Percentiles rank a stretch among this genome's conserved stretches.
These are phyloP conservation scores for Apiospora saccharicola DNA, from an alignment of 2,329 filamentous ascomycete genomes.

Conservation along the genomic window DNA sequence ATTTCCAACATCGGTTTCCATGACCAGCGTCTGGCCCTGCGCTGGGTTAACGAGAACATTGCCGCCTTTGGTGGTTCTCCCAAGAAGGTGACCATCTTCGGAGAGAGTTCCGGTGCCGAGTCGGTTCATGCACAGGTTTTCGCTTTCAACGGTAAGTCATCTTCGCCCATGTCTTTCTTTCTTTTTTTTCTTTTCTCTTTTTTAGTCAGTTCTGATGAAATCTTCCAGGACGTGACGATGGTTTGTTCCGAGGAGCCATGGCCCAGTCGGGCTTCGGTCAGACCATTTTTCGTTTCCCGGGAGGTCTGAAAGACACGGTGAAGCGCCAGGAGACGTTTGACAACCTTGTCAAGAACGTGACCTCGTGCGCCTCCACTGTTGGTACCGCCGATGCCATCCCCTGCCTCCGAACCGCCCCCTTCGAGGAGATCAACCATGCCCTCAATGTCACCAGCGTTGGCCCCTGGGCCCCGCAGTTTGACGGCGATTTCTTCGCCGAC, in stretches of 20 bases:
- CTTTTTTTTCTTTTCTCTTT: not conserved
- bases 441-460: slow-evolving; percentile 31
- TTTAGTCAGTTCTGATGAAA: not conserved
- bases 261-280: slow-evolving; percentile 53
- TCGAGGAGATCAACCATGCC: slow-evolving; percentile 36
- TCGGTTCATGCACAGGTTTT: slow-evolving; percentile 52
- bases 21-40: slow-evolving; percentile 53
- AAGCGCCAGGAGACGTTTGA: slow-evolving; percentile 40
- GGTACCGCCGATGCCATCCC: slow-evolving; percentile 34
- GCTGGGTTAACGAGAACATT: slow-evolving; percentile 49
- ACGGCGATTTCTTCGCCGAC: slow-evolving; percentile 40
- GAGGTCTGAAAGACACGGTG: slow-evolving; percentile 40
- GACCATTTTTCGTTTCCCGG: slow-evolving; percentile 38
- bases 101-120: slow-evolving; percentile 54
- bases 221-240: slow-evolving; percentile 39
- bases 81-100: slow-evolving; percentile 52
- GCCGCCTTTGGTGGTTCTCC: slow-evolving; percentile 48
- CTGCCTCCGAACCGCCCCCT: slow-evolving; percentile 41
- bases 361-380: slow-evolving; percentile 36
- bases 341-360: slow-evolving; percentile 38
- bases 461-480: slow-evolving; percentile 37
- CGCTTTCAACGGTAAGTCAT: slow-evolving; percentile 46
- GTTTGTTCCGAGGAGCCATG: slow-evolving; percentile 32
- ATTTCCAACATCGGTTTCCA: slow-evolving; percentile 55
- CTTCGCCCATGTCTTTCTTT: not conserved